phyloP scores from a whole-genome alignment of 2,329 filamentous ascomycete species.

The Ceratocystis alfenasii region DNA sequence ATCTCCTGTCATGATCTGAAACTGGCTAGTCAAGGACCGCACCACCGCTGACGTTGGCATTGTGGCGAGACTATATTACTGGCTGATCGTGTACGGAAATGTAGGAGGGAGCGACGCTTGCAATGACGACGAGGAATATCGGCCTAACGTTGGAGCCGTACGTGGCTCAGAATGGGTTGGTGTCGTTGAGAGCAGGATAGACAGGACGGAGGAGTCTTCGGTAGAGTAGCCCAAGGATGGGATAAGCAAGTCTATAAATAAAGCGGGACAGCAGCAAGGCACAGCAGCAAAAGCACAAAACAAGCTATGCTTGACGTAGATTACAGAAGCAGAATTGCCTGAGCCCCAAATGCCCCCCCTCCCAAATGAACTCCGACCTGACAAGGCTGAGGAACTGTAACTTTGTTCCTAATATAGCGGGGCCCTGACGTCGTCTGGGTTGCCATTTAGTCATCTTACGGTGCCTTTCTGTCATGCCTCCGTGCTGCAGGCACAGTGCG shows the following conservation, averaged over 20 bases:
- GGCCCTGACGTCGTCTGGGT: constrained; percentile 1
- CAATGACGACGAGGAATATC: no score
- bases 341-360: background rate
- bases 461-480: background rate
- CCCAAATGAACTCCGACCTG: background rate
- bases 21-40: constrained; percentile 34
- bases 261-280: background rate
- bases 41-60: constrained; percentile 25
- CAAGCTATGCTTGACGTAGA: background rate
- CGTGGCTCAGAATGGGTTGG: background rate
- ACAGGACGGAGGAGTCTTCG: background rate
- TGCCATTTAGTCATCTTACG: background rate
- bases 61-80: background rate
- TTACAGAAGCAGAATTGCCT: background rate
- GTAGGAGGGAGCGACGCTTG: no score
- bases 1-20: constrained; percentile 35
- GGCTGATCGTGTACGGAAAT: no score
- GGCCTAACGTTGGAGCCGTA: no score
- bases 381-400: constrained; percentile 1
- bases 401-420: background rate
- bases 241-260: background rate
- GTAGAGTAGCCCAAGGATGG: background rate
- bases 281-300: background rate
- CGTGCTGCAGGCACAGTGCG: background rate
- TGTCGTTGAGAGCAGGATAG: no score